phyloP scores from a whole-genome alignment of 257 asterid genomes.

The Salvia miltiorrhiza region DNA sequence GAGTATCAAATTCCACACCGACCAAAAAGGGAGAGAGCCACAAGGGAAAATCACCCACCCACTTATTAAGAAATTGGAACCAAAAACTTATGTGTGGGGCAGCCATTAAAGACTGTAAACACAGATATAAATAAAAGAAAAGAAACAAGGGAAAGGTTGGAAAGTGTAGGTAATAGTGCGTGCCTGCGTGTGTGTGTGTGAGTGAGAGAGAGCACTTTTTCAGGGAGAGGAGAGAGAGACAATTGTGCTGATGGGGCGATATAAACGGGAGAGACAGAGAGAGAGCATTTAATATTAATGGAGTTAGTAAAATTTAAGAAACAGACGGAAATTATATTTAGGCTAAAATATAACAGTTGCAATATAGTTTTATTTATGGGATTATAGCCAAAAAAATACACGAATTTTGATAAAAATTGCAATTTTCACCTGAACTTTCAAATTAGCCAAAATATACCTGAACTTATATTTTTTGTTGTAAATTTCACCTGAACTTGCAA shows the following conservation, averaged over 20 bases:
- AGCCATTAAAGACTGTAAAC: slow-evolving; percentile 56
- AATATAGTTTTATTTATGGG: not conserved
- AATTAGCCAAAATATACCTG: too few relatives aligned
- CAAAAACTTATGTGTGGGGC: slow-evolving; percentile 56
- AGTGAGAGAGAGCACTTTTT: not conserved
- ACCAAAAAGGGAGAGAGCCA: slow-evolving; percentile 45
- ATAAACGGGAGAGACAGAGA: slow-evolving; percentile 3
- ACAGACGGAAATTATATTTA: not conserved
- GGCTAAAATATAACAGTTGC: not conserved
- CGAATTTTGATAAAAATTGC: too few relatives aligned
- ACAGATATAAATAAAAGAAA: slow-evolving; percentile 17
- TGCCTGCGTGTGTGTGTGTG: not conserved
- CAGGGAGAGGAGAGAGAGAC: slow-evolving; percentile 14
- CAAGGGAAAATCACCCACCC: slow-evolving; percentile 45
- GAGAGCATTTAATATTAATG: not conserved
- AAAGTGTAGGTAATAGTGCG: slow-evolving; percentile 32
- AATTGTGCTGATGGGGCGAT: slow-evolving; percentile 21
- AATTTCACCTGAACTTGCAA: too few relatives aligned
- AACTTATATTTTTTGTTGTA: too few relatives aligned
- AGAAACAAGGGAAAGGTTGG: slow-evolving; percentile 33
- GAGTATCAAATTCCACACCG: slow-evolving; percentile 49
- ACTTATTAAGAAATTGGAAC: slow-evolving; percentile 42
- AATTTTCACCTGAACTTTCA: too few relatives aligned
- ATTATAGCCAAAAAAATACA: too few relatives aligned
- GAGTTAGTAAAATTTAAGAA: not conserved